phyloP scores from a whole-genome alignment of 2,329 filamentous ascomycete species.

The Aphanoascus verrucosus region DNA sequence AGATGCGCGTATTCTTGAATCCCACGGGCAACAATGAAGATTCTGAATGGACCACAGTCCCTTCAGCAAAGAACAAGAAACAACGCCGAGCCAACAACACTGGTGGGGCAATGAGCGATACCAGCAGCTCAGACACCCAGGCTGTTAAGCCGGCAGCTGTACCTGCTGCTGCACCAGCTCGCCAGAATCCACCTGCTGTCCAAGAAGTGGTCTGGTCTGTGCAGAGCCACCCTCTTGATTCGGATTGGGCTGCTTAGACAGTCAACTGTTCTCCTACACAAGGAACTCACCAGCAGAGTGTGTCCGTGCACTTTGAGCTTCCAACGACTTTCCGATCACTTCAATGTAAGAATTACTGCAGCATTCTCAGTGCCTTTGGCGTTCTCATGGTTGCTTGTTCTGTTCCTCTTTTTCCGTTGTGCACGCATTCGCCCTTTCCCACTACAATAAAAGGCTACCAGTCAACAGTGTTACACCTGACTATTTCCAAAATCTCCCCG shows the following conservation, averaged over 20 bases:
- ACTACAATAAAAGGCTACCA: not conserved
- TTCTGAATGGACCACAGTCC: conserved; percentile 49
- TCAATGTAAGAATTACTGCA: not conserved
- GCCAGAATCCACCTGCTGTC: conserved; percentile 24
- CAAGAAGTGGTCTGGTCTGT: conserved; percentile 13
- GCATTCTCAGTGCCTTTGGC: not conserved
- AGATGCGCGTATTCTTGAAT: conserved; percentile 42
- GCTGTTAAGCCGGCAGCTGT: not conserved
- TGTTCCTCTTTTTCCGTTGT: not conserved
- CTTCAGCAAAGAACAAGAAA: conserved; percentile 45
- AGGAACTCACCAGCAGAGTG: not conserved
- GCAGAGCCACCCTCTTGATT: conserved; percentile 37
- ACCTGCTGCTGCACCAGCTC: not conserved
- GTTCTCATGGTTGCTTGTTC: not conserved
- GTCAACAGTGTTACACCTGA: not conserved
- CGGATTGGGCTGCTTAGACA: conserved; percentile 35
- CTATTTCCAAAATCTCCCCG: not conserved
- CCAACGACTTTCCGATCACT: not conserved
- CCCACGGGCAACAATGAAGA: conserved; percentile 37
- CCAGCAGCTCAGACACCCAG: conserved; percentile 18
- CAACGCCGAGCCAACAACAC: conserved; percentile 38
- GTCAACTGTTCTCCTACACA: not conserved
- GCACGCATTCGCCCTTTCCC: not conserved
- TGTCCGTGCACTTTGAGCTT: not conserved
- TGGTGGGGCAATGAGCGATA: conserved; percentile 38